Evolutionary conservation across 2,329 filamentous ascomycete species (phyloP).

Genomic region (Coniochaeta sp.): DNA sequence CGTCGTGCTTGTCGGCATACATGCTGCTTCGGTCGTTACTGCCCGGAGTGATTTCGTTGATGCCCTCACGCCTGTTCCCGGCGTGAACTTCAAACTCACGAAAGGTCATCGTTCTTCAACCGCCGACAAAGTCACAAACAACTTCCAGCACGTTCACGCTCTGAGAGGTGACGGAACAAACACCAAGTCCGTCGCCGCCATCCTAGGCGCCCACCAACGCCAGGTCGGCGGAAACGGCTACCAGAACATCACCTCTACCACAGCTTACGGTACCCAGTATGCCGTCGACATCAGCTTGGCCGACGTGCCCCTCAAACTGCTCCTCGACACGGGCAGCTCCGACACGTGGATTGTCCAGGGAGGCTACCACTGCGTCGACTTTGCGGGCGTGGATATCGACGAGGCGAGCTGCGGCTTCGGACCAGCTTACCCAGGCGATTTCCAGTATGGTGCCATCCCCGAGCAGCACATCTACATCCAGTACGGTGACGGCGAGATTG

Average conservation of each 20-base stretch:
- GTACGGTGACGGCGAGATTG: slow-evolving; percentile 41
- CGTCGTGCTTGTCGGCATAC: background rate
- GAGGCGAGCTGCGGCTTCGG: slow-evolving; percentile 33
- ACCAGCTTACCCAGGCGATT: slow-evolving; percentile 25
- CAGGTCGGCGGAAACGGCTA: slow-evolving; percentile 16
- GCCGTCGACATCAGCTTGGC: slow-evolving; percentile 18
- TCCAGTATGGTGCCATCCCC: slow-evolving; percentile 29
- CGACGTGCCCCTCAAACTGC: slow-evolving; percentile 18
- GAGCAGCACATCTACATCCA: slow-evolving; percentile 36
- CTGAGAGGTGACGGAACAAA: slow-evolving; percentile 7
- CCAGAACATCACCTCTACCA: slow-evolving; percentile 24
- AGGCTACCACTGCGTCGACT: slow-evolving; percentile 33
- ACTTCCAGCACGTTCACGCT: slow-evolving; percentile 8
- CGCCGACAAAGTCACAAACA: slow-evolving; percentile 8
- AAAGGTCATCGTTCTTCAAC: slow-evolving; percentile 8
- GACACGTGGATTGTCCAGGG: slow-evolving; percentile 40
- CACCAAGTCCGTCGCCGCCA: slow-evolving; percentile 16
- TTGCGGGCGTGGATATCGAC: slow-evolving; percentile 18
- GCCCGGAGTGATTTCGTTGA: slow-evolving; percentile 2
- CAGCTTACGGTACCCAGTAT: slow-evolving; percentile 23
- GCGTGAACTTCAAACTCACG: slow-evolving; percentile 11
- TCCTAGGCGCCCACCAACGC: slow-evolving; percentile 21
- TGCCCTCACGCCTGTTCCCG: slow-evolving; percentile 9
- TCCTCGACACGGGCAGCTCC: slow-evolving; percentile 43
- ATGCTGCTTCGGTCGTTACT: background rate